phyloP scores from a whole-genome alignment of 2,329 filamentous ascomycete species.

The Aspergillus novoparasiticus region DNA sequence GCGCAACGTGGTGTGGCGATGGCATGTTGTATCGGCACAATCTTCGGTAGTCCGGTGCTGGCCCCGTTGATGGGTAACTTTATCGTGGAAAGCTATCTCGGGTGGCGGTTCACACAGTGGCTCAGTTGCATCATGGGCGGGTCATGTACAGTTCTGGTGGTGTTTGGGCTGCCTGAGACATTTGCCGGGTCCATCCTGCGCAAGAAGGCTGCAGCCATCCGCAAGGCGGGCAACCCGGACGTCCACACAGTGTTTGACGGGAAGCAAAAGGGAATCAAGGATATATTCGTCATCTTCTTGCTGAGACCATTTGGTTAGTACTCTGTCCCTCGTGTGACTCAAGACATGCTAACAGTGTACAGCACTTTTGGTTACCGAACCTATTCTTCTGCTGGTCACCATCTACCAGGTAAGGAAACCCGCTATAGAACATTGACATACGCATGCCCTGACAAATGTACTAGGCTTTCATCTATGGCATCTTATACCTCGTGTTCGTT shows the following conservation, averaged over 20 bases:
- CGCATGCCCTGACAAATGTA: neutral
- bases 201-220: neutral
- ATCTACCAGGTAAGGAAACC: neutral
- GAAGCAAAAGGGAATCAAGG: neutral
- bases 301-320: neutral
- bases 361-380: neutral
- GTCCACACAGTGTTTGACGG: neutral
- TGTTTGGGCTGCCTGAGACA: neutral
- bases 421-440: neutral
- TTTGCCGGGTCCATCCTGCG: neutral
- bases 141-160: neutral
- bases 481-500: neutral
- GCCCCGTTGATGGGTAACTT: neutral
- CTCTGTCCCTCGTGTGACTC: neutral
- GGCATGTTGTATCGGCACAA: slow-evolving; percentile 51
- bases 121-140: neutral
- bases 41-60: neutral
- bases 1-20: slow-evolving; percentile 81
- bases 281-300: neutral
- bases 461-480: neutral
- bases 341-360: neutral
- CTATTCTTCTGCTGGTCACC: neutral
- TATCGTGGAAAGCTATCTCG: neutral
- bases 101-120: neutral
- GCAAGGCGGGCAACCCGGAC: neutral